Base-by-base conservation (phyloP, 805 yeast genomes). In the Candida schatavii region DNA sequence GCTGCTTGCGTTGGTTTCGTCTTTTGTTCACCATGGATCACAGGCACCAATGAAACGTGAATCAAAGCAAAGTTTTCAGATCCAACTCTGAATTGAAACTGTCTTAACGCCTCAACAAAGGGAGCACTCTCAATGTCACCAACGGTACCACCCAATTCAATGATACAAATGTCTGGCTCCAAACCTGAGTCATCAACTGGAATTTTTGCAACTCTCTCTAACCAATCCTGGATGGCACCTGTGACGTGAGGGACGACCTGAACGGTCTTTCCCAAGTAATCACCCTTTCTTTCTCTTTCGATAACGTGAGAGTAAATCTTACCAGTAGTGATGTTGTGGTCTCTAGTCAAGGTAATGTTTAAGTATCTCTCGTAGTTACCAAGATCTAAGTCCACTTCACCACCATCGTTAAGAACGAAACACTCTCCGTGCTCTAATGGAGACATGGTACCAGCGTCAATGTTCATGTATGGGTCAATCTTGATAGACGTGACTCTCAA, bases 1-100 rank as follows among this genome's bases (percentile, higher is more conserved):
- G 99, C 99, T 49, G 98, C 99, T 72, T 93, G 99, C 10, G 99
- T 93, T 45, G 99, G 99, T 69, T 93, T 93, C 33, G 99, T 93
- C 77, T 93, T 93, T 68, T 93, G 97, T 74, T 93, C 99, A 48
- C 98, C 99, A 55, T 90, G 96, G 58, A 93, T 91, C 38, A 93
- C 98, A 35, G 98, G 98, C 37, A 93, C 98, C 49, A 93, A 75
- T 35, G 98, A 91, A 37, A 93, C 99, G 56, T 93, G 99, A 56
- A 91, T 88, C 61, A 93, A 76, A 15, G 97, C 95, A 68, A 93
- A 93, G 70, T 88, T 93, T 51, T 88, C 96, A 44, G 74, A 71
- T 15, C 98, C 98, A 46, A 91, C 98, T 61, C 96, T 82, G 72
- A 93, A 93, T 74, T 93, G 99, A 72, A 93, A 93, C 70, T 93